Conservation (phyloP, 2,329 filamentous ascomycete genomes). For the Alternaria angustiovoidea region DNA sequence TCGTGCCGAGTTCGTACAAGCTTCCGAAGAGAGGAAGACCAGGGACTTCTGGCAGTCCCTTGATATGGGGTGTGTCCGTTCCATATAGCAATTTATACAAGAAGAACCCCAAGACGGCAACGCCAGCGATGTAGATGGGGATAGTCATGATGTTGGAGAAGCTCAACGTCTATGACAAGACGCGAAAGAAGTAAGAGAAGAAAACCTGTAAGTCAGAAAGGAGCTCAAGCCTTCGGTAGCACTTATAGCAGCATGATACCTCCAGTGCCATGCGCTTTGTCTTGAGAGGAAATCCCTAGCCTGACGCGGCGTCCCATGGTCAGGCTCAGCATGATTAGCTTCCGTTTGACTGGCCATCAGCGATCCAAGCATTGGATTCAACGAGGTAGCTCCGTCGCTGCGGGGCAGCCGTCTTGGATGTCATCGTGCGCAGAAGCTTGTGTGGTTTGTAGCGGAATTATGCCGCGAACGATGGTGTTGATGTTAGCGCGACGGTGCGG, state of each 20-base stretch:
- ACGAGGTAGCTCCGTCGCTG: conserved; percentile 1
- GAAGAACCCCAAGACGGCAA: conserved; percentile 52
- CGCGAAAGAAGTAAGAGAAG: not conserved
- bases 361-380: not conserved
- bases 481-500: conserved; percentile 24
- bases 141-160: conserved; percentile 44
- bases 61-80: conserved; percentile 60
- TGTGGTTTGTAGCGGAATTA: conserved; percentile 24
- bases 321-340: conserved; percentile 18
- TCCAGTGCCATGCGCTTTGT: conserved; percentile 1
- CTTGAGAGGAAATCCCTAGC: not conserved
- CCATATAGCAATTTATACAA: conserved; percentile 53
- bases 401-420: conserved; percentile 11
- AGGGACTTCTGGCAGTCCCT: conserved; percentile 57
- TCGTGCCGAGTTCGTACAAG: conserved; percentile 55
- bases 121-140: conserved; percentile 53
- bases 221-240: not conserved
- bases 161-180: not conserved
- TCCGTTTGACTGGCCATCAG: conserved; percentile 12
- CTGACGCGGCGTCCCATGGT: not conserved
- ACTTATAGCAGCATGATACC: conserved; percentile 16
- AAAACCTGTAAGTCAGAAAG: not conserved
- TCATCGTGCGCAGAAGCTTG: not conserved
- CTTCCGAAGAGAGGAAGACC: conserved; percentile 59
- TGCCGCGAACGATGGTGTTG: conserved; percentile 15